These are phyloP conservation scores for Cyclostephanos tholiformis DNA, from an alignment of 108 stramenopile species.

Conservation along the genomic window DNA sequence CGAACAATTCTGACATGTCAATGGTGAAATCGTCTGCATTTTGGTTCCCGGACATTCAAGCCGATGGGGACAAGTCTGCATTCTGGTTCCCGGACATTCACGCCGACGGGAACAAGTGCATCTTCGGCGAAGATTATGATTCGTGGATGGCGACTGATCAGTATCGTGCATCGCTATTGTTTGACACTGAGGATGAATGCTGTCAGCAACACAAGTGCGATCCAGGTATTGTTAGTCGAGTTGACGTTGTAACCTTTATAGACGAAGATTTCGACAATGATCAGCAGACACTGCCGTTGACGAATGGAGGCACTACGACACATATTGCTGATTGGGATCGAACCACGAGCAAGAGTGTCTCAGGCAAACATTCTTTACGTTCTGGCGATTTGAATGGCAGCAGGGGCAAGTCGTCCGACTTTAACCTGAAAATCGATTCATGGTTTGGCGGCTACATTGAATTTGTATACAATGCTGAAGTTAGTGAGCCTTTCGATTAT, in stretches of 20 bases:
- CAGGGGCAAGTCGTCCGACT: constrained; percentile 8
- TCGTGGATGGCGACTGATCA: constrained; percentile 3
- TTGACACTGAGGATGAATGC: constrained; percentile 9
- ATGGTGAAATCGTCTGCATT: not conserved
- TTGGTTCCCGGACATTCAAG: constrained; percentile 11
- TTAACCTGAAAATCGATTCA: constrained; percentile 1
- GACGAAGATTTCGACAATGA: constrained; percentile 11
- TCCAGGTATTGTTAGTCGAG: not conserved
- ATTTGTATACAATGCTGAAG: not conserved
- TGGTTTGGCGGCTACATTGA: constrained; percentile 1
- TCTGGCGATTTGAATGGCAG: constrained; percentile 7
- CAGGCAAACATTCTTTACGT: constrained; percentile 5
- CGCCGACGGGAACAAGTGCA: constrained; percentile 5
- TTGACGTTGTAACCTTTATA: not conserved
- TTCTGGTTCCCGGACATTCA: constrained; percentile 14
- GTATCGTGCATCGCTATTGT: not conserved
- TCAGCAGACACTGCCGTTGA: constrained; percentile 1
- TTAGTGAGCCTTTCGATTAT: constrained; percentile 3
- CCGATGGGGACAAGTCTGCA: constrained; percentile 1
- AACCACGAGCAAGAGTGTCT: constrained; percentile 10
- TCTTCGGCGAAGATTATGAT: constrained; percentile 12
- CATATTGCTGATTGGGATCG: constrained; percentile 9
- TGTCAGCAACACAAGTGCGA: constrained; percentile 8
- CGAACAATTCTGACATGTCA: not conserved
- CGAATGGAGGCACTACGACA: constrained; percentile 7